These are phyloP conservation scores for Hibiscus tridactylites DNA, from an alignment of 345 rosid genomes.

Conservation along the genomic window DNA sequence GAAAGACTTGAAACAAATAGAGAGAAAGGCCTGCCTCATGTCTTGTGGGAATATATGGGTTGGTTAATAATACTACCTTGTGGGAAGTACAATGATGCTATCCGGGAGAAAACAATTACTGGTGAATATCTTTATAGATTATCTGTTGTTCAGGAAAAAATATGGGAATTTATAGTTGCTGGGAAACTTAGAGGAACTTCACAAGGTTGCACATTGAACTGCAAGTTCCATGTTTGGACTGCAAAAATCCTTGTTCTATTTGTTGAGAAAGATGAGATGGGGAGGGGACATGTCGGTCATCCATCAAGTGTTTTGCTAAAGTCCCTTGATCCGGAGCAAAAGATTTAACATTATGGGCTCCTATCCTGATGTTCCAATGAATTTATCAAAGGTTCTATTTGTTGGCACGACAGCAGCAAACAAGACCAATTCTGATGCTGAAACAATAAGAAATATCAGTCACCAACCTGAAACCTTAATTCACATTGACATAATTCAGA, in stretches of 20 bases:
- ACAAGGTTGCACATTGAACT: conserved; percentile 43
- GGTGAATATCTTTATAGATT: conserved; percentile 98
- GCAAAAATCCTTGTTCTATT: no score
- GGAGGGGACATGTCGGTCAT: conserved; percentile 93
- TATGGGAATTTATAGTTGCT: conserved; percentile 91
- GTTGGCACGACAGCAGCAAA: conserved; percentile 9
- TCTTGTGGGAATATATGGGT: conserved; percentile 88
- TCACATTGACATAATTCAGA: conserved; percentile 14
- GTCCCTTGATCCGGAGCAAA: conserved; percentile 99
- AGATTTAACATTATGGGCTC: conserved; percentile 89
- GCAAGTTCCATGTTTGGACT: no score
- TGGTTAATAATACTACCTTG: conserved; percentile 92
- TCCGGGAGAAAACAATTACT: conserved; percentile 62
- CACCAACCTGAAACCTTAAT: conserved; percentile 13
- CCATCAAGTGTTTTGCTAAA: conserved; percentile 98
- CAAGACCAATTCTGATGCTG: conserved; percentile 19
- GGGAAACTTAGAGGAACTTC: conserved; percentile 96
- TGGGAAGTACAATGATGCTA: conserved; percentile 50
- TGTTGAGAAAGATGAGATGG: conserved; percentile 36
- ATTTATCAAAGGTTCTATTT: conserved; percentile 67
- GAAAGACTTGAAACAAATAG: conserved; percentile 81
- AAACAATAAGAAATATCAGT: conserved; percentile 23
- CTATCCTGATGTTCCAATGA: conserved; percentile 92
- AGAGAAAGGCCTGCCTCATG: conserved; percentile 77
- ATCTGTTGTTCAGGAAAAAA: conserved; percentile 89